A percentile compares a stretch with the other conserved stretches of the same genome.
These are phyloP conservation scores for Mucor mucedo DNA, from an alignment of 371 early-diverging fungal genomes.

Conservation along the genomic window DNA sequence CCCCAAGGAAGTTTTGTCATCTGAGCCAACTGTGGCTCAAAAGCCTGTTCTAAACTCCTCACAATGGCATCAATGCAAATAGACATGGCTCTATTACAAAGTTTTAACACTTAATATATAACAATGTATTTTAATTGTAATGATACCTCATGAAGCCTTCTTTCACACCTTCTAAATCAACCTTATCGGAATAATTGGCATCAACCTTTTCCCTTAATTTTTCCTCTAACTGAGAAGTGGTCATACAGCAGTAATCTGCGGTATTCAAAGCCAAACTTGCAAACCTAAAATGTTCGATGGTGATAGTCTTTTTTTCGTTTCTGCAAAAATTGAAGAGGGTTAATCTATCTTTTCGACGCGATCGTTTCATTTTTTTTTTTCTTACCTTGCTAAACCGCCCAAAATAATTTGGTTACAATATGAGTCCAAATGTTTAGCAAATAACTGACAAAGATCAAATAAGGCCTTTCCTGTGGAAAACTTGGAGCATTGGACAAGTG, in stretches of 20 bases:
- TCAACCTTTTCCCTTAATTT: slow-evolving; percentile 84
- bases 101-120: too few species aligned
- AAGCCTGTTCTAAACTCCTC: slow-evolving; percentile 60
- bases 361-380: neutral
- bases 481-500: slow-evolving; percentile 81
- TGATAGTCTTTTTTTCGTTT: slow-evolving; percentile 66
- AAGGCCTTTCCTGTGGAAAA: slow-evolving; percentile 87
- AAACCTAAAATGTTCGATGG: slow-evolving; percentile 64
- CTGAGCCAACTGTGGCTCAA: slow-evolving; percentile 69
- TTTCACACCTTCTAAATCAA: slow-evolving; percentile 73
- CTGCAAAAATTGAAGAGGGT: slow-evolving; percentile 11
- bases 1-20: slow-evolving; percentile 85
- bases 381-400: slow-evolving; percentile 62
- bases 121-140: neutral
- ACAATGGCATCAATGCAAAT: slow-evolving; percentile 71
- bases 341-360: neutral
- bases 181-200: slow-evolving; percentile 59
- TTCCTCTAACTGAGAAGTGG: slow-evolving; percentile 84
- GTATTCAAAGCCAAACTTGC: slow-evolving; percentile 87
- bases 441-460: slow-evolving; percentile 71
- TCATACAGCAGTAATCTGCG: slow-evolving; percentile 91
- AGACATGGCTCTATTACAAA: slow-evolving; percentile 51
- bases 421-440: slow-evolving; percentile 76
- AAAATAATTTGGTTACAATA: slow-evolving; percentile 78
- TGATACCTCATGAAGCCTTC: slow-evolving; percentile 77